Base-by-base conservation (phyloP, 78 protist genomes). In the Guillardia theta region DNA sequence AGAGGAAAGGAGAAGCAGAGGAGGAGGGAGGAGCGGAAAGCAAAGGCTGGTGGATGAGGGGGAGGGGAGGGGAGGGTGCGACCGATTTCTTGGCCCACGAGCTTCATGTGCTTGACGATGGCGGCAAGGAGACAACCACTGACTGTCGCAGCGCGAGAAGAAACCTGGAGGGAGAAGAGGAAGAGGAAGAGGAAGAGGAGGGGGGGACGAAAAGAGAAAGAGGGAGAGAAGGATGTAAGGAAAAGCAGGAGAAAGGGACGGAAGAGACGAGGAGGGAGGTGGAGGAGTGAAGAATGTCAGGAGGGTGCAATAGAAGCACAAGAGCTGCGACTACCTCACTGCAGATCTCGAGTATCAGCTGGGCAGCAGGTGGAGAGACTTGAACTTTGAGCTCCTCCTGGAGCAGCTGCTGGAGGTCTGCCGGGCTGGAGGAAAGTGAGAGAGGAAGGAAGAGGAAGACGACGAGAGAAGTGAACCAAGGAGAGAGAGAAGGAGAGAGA, bases 401-500 rank as follows among this genome's bases (percentile, higher is more conserved):
- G 30, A 15, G 58, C 58, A 15, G 58, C 58, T 50, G 58, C 30
- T 15, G 58, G 30, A 19, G 58, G 15, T 15, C 30, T 15, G 58
- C 30, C 58, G 58, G 58, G 58, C 58, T 50, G 58, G 43, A 12
- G 12, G 27, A 64, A 12, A 22, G 78, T 12, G 78, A 64, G 78
- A 64, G 78, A 64, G 78, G 27, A 22, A 12, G 12, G 27, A 22
- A 12, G 12, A 12, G 12, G 27, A 22, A 12, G 12, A 12, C 8
- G 78, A 64, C 43, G 12, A 33, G n/a, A 33, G n/a, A 33, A 64
- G 78, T 30, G 78, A 64, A 33, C 21, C 43, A 64, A 33, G n/a
- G 78, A 64, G 78, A 64, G 78, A 64, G 78, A 64, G 78, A 64
- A 33, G n/a, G 78, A 64, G 78, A 64, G 78, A 64, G 78, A 64